Evolutionary conservation across 2,329 filamentous ascomycete genomes (phyloP), one percentile per base, ranked within the genome.

Genomic region (Dactylellina haptotyla): DNA sequence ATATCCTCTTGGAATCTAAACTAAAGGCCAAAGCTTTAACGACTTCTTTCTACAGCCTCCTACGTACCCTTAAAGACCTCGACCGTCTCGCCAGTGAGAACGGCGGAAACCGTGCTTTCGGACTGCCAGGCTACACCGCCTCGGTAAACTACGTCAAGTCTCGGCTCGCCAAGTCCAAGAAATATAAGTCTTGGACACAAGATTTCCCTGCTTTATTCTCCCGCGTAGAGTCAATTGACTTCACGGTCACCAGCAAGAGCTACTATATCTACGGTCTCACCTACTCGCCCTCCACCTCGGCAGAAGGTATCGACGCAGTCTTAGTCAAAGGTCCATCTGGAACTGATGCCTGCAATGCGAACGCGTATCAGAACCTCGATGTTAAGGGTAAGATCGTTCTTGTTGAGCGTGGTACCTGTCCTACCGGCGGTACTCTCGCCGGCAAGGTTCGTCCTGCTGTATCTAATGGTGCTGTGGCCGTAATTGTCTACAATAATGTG

Each of bases 101-200:
- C 76, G 85, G 85, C 39, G 86, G 86, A 14, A 88, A 87, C 79
- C 83, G 87, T 56, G 87, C 87, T 3, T 88, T 87, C 67, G 87
- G 87, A 12, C 80, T 85, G 8, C 85, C 86, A 0, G 87, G 87
- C 12, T 88, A 84, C 81, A 83, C 83, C 56, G 86, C 85, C 1
- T 88, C 86, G 0, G 79, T 85, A 16, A 85, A 88, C 76, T 88
- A 85, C 77, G 80, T 88, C 65, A 81, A 86, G 3, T 83, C 84
- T 59, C 83, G 84, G 30, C 80, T 84, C 5, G 43, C 32, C 4
- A 61, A 51, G 9, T 54, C 53, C 26, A 50, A 51, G 5, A 54
- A 58, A 30, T 81, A 81, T 28, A 81, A 78, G 23, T 79, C 79
- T 23, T 85, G 83, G 82, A 82, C 82, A 41, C 84, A 85, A 57